Base-by-base conservation (phyloP, 2,329 filamentous ascomycete genomes). In the Leptographium procerum region DNA sequence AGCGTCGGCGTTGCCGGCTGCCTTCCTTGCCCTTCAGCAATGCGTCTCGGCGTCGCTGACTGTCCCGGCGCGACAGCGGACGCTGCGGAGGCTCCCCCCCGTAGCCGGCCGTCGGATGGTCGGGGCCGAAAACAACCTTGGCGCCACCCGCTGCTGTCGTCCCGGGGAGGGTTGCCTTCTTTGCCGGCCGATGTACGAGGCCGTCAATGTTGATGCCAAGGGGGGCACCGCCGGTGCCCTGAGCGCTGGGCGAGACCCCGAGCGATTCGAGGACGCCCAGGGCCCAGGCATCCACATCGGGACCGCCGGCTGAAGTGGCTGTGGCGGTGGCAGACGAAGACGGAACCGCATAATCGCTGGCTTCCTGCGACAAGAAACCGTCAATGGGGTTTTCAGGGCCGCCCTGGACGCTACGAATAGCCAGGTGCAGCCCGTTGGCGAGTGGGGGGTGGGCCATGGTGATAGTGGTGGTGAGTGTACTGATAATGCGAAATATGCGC, bases 11-110 rank as follows among this genome's bases (percentile, higher is more conserved):
- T 66, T 92, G 85, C 40, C 92, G 82, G 66, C 84, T 92, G 36
- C 92, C 92, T 71, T 96, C 91, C 65, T 95, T 95, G 59, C 92
- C 92, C 74, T 91, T 95, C 34, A 94, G 77, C 56, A 95, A 69
- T 2, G 85, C 82, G 64, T 96, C 90, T 22, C 91, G 84, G 56
- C 81, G 74, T 58, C 73, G 72, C 70, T 77, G 70, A 64, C 78
- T 82, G 62, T 84, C 87, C 69, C 77, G 70, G 34, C 73, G 71
- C 22, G 77, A 77, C 0, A 68, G 75, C 57, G 73, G 79, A 58
- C 73, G 75, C 61, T 70, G 75, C 59, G 71, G 70, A 45, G 69
- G 66, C 13, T 67, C 67, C 52, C 71, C 67, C 63, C 60, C 67
- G n/a, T 63, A 55, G 31, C 58, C 61, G n/a, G 59, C 61, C 59